These are phyloP conservation scores for Lactifluus subvellereus DNA, from an alignment of 768 basidiomycete species.

Conservation along the genomic window DNA sequence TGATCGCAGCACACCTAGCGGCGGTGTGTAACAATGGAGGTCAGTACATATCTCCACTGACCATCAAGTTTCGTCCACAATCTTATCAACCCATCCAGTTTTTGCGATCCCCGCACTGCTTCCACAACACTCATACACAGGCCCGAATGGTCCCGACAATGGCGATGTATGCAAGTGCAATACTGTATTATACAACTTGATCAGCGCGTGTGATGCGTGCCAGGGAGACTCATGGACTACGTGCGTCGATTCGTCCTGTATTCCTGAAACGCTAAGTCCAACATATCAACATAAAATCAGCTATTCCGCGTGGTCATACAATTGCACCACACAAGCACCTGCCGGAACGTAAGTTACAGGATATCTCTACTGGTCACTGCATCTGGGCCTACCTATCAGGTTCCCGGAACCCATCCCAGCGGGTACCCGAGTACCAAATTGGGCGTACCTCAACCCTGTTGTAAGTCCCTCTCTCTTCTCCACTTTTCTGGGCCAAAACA, in stretches of 20 bases:
- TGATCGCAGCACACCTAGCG: not conserved
- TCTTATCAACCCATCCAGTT: not conserved
- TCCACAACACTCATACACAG: conserved; percentile 12
- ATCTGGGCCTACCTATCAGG: not conserved
- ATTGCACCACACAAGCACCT: conserved; percentile 1
- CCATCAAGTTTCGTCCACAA: not conserved
- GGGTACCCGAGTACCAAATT: conserved; percentile 42
- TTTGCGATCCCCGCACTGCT: not conserved
- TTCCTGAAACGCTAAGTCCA: not conserved
- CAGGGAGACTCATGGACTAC: conserved; percentile 17
- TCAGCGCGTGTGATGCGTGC: conserved; percentile 23
- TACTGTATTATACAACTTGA: conserved; percentile 28
- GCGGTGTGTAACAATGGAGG: conserved; percentile 10
- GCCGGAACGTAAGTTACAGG: conserved; percentile 11
- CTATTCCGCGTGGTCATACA: conserved; percentile 15
- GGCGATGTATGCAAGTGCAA: conserved; percentile 26
- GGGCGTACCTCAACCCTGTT: conserved; percentile 43
- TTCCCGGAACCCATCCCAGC: conserved; percentile 33
- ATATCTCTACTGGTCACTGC: not conserved
- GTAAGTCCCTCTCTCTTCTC: conserved; percentile 27
- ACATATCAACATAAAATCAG: conserved; percentile 1
- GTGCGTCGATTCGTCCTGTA: conserved; percentile 11
- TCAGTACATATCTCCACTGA: not conserved
- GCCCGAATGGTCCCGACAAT: conserved; percentile 1
- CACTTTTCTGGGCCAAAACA: not conserved